Conservation (phyloP, 768 basidiomycete genomes). For the Chalciporus piperatus region DNA sequence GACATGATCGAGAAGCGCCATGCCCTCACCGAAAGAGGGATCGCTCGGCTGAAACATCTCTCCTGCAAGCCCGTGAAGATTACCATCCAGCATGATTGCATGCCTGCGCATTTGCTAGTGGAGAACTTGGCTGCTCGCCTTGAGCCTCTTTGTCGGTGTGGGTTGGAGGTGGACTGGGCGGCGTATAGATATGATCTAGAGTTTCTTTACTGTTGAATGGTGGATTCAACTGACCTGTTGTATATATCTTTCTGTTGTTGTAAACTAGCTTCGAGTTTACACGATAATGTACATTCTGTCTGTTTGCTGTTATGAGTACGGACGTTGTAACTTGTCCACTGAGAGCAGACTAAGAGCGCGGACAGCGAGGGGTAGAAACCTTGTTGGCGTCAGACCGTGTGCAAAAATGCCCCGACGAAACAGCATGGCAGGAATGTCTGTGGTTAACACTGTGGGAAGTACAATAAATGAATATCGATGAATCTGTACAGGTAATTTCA, state of each 20-base stretch:
- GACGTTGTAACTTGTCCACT: no score
- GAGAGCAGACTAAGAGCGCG: no score
- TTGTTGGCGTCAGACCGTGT: background rate
- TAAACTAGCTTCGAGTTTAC: background rate
- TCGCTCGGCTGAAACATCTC: slow-evolving; percentile 13
- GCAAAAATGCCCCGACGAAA: slow-evolving; percentile 2
- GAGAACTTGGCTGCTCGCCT: slow-evolving; percentile 20
- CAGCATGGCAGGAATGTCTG: slow-evolving; percentile 5
- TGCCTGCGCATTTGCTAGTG: slow-evolving; percentile 8
- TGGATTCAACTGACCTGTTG: background rate
- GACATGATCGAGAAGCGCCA: slow-evolving; percentile 25
- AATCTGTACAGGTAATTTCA: background rate
- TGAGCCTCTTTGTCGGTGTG: slow-evolving; percentile 17
- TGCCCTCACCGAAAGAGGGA: slow-evolving; percentile 7
- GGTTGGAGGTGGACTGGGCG: slow-evolving; percentile 22
- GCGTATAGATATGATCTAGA: slow-evolving; percentile 19
- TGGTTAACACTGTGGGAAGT: background rate
- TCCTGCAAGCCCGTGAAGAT: slow-evolving; percentile 23
- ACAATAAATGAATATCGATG: no score
- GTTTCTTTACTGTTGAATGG: slow-evolving; percentile 15
- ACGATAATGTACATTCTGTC: background rate
- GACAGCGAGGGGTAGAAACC: no score
- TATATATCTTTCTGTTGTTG: background rate
- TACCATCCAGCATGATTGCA: slow-evolving; percentile 12
- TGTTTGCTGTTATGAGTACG: background rate